Evolutionary conservation across 2,329 filamentous ascomycete genomes (phyloP).

Genomic region (Botrytis byssoidea): DNA sequence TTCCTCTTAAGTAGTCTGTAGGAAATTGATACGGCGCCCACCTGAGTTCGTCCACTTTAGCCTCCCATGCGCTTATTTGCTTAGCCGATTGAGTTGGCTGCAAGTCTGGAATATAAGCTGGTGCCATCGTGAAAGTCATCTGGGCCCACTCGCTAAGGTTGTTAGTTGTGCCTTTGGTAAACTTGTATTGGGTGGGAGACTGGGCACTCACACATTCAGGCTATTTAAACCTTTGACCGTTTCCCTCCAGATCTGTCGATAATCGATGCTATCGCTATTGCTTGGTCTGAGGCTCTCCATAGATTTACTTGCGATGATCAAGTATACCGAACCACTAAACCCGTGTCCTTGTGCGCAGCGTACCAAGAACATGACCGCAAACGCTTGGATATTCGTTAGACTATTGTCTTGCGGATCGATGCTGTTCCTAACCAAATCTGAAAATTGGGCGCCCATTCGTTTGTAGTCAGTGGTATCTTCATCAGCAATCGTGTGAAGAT

Average conservation of each 20-base stretch:
- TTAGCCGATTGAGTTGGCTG: conserved; percentile 17
- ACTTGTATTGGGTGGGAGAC: neutral
- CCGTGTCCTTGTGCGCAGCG: conserved; percentile 34
- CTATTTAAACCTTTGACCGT: conserved; percentile 38
- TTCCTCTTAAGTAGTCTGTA: conserved; percentile 24
- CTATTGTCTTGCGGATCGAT: conserved; percentile 32
- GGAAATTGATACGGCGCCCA: conserved; percentile 36
- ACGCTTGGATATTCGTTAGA: conserved; percentile 37
- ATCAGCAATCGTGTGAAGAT: conserved; percentile 31
- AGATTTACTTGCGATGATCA: conserved; percentile 32
- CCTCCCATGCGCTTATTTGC: conserved; percentile 19
- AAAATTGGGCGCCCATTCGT: conserved; percentile 33
- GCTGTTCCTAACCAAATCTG: conserved; percentile 29
- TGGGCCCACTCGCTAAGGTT: conserved; percentile 39
- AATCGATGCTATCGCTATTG: conserved; percentile 28
- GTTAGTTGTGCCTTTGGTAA: conserved; percentile 28
- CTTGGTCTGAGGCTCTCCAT: conserved; percentile 26
- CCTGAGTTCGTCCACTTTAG: conserved; percentile 26
- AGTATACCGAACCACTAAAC: conserved; percentile 35
- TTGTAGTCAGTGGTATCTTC: conserved; percentile 33
- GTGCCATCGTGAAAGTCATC: conserved; percentile 36
- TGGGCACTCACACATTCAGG: conserved; percentile 38
- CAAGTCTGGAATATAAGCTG: conserved; percentile 14
- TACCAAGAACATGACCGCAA: conserved; percentile 39
- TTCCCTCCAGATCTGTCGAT: conserved; percentile 33